Percentiles rank a stretch among this genome's conserved stretches.
These are phyloP conservation scores for Juglanconis sp. DNA, from an alignment of 2,329 filamentous ascomycete species.

Conservation along the genomic window DNA sequence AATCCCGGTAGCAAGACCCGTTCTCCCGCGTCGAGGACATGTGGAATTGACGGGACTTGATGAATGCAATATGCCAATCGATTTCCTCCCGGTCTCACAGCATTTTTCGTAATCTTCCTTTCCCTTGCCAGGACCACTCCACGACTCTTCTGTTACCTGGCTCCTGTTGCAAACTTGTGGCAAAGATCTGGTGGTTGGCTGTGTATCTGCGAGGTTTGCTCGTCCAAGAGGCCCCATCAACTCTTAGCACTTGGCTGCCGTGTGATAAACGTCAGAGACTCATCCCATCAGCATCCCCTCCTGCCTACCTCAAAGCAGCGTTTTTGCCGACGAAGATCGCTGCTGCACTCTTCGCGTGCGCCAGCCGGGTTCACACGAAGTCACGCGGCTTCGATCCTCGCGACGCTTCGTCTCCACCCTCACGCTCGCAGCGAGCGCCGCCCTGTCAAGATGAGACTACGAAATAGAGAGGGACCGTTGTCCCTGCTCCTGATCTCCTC, in stretches of 20 bases:
- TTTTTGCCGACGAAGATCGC: background rate
- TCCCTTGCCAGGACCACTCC: background rate
- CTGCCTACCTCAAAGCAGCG: background rate
- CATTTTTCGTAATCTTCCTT: background rate
- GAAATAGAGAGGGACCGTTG: constrained; percentile 49
- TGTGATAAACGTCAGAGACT: background rate
- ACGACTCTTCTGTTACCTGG: background rate
- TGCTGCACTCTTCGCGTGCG: too few relatives aligned
- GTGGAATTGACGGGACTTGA: background rate
- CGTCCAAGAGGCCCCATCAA: background rate
- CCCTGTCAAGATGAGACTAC: constrained; percentile 54
- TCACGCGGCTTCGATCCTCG: background rate
- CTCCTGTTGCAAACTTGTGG: background rate
- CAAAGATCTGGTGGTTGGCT: background rate
- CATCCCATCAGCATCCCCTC: background rate
- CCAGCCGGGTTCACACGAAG: background rate
- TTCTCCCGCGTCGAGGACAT: background rate
- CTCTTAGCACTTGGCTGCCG: background rate
- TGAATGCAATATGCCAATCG: too few relatives aligned
- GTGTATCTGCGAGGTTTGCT: background rate
- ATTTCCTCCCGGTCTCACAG: too few relatives aligned
- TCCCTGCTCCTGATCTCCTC: constrained; percentile 59
- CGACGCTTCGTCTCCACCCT: background rate
- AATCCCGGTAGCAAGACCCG: background rate
- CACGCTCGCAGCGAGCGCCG: background rate